Base-by-base conservation (phyloP, 1,284 basidiomycete species). In the Cryptococcus maquisensis region DNA sequence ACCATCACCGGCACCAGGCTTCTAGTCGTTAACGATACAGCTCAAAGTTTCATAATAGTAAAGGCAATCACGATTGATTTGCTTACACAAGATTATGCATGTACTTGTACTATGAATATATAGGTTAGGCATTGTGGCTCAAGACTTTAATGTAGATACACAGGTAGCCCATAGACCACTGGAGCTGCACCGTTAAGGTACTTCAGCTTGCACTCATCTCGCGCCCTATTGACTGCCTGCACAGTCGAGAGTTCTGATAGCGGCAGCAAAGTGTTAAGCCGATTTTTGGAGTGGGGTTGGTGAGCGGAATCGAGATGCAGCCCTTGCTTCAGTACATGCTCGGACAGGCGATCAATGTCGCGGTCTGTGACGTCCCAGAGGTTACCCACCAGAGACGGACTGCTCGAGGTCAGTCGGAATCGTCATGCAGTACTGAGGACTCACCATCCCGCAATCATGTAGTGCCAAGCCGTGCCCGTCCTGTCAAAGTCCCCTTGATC, bases 321-420 rank as follows among this genome's bases (percentile, higher is more conserved):
- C 16, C 47, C 36, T 56, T 84, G 82, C 59, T 86, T 84, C 65
- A 97, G 87, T 7, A 97, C 91, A 0, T 84, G 79, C 62, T 88
- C 85, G 7, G 92, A 88, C 58, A 97, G 84, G 62, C 88, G 87
- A 78, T 98, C 95, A 61, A 98, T 93, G 71, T 99, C 95, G 47
- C 87, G 84, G 78, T 99, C 95, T 0, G 96, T 98, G 23, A 98
- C 94, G 71, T 98, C 95, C 95, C 96, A 99, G 16, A 98, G 78
- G 69, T 95, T 97, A 0, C 89, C 96, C 13, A 97, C 84, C 45
- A 98, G 81, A 1, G 90, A 87, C 5, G 96, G 95, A 61, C 92
- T 94, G 64, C 15, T 4, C 24, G 23, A 38, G 13, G 18, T 38
- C 21, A 12, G 35, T 35, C 21, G 35, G 16, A 50, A 7, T 21